phyloP scores from a whole-genome alignment of 208 protist species.

The Crithidia mellificae region DNA sequence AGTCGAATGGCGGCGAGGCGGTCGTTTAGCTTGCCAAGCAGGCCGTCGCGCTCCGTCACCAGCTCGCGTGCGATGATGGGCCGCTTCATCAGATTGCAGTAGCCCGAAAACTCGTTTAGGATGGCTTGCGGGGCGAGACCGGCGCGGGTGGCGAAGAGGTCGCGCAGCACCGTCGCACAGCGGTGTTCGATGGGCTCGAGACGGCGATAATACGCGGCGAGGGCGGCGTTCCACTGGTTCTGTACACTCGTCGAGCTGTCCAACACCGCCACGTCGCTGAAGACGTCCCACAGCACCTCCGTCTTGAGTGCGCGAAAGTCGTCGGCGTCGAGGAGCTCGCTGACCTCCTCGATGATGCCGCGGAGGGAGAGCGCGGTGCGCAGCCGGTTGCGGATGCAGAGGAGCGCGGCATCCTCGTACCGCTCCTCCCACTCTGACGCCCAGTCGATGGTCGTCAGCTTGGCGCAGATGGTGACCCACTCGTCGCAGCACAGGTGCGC shows the following conservation, averaged over 20 bases:
- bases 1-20: constrained; percentile 78
- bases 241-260: constrained; percentile 49
- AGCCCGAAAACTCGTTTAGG: constrained; percentile 82
- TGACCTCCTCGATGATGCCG: constrained; percentile 72
- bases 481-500: constrained; percentile 74
- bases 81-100: constrained; percentile 81
- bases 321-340: constrained; percentile 56
- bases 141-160: constrained; percentile 69
- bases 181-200: constrained; percentile 85
- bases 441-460: constrained; percentile 88
- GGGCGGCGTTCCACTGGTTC: constrained; percentile 65
- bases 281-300: constrained; percentile 79
- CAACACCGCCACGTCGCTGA: constrained; percentile 74
- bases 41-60: constrained; percentile 75
- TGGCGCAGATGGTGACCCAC: constrained; percentile 69
- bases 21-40: constrained; percentile 90
- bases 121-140: constrained; percentile 85
- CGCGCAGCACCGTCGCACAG: constrained; percentile 69
- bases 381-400: constrained; percentile 57
- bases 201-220: constrained; percentile 80
- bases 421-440: constrained; percentile 48
- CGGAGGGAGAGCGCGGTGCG: constrained; percentile 54
- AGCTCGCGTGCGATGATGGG: constrained; percentile 88
- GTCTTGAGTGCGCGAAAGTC: constrained; percentile 59
- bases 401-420: constrained; percentile 68